phyloP scores from a whole-genome alignment of 2,329 filamentous ascomycete species.

The Ophiostoma sp. region DNA sequence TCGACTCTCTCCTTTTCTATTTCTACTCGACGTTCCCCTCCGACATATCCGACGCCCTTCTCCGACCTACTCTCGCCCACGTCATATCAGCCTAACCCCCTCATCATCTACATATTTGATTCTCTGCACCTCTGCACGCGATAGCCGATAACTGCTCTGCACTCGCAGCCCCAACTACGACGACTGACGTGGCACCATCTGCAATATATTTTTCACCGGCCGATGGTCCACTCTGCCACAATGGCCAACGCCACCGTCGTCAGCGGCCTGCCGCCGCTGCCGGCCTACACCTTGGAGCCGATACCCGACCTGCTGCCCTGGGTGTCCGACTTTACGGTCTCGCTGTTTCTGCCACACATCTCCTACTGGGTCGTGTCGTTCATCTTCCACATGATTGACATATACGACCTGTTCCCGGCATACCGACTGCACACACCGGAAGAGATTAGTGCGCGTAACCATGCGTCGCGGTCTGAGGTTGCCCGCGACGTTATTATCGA shows the following conservation, averaged over 20 bases:
- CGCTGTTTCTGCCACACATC: conserved; percentile 68
- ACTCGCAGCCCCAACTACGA: neutral
- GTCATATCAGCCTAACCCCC: conserved; percentile 1
- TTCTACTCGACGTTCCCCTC: conserved; percentile 12
- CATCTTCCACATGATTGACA: conserved; percentile 82
- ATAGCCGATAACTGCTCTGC: neutral
- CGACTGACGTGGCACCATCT: neutral
- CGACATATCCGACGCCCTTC: conserved; percentile 11
- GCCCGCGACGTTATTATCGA: conserved; percentile 87
- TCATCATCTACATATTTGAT: neutral
- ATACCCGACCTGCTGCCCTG: conserved; percentile 68
- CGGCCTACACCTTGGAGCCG: conserved; percentile 67
- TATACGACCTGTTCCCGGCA: conserved; percentile 77
- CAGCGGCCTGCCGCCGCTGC: conserved; percentile 74
- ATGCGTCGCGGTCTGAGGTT: conserved; percentile 77
- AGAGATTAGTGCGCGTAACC: conserved; percentile 81
- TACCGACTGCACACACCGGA: conserved; percentile 94
- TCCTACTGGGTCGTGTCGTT: conserved; percentile 85
- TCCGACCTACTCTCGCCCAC: neutral
- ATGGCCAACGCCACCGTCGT: conserved; percentile 51
- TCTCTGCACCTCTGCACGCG: neutral
- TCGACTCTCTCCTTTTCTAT: conserved; percentile 6
- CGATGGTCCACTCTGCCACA: conserved; percentile 38
- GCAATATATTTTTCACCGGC: neutral
- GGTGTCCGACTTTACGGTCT: conserved; percentile 74